phyloP scores from a whole-genome alignment of 768 basidiomycete genomes.

The Trametes punicea region DNA sequence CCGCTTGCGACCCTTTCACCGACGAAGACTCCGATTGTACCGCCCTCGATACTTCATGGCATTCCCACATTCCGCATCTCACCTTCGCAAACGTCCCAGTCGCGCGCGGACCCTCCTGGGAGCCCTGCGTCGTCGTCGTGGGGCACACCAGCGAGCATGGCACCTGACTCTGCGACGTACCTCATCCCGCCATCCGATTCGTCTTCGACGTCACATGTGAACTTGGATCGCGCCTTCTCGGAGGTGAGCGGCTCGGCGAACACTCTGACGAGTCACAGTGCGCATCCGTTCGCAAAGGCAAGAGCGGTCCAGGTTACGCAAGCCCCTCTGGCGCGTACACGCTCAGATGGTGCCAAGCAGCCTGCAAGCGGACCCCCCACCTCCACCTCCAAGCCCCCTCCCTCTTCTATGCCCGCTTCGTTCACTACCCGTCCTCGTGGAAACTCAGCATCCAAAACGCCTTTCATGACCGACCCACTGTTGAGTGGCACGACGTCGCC shows the following conservation, averaged over 20 bases:
- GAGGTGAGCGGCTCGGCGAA: background rate
- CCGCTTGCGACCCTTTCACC: background rate
- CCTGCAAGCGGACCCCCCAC: background rate
- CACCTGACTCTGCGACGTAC: conserved; percentile 13
- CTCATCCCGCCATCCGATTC: conserved; percentile 1
- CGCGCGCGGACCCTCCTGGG: conserved; percentile 3
- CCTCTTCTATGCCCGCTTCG: background rate
- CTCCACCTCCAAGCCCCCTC: background rate
- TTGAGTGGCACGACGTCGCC: background rate
- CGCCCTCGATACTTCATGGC: background rate
- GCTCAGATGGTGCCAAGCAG: background rate
- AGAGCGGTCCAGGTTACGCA: background rate
- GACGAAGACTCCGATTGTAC: background rate
- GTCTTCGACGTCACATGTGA: conserved; percentile 9
- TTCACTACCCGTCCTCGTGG: background rate
- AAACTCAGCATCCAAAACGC: background rate
- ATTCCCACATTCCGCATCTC: conserved; percentile 9
- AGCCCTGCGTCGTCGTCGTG: conserved; percentile 16
- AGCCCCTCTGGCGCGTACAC: conserved; percentile 1
- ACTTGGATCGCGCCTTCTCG: background rate
- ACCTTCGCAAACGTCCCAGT: background rate
- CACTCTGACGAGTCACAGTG: conserved; percentile 7
- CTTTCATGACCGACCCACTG: background rate
- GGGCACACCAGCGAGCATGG: conserved; percentile 11
- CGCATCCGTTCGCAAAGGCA: conserved; percentile 18